phyloP scores from a whole-genome alignment of 108 stramenopile species.

The Nitzschia putrida region DNA sequence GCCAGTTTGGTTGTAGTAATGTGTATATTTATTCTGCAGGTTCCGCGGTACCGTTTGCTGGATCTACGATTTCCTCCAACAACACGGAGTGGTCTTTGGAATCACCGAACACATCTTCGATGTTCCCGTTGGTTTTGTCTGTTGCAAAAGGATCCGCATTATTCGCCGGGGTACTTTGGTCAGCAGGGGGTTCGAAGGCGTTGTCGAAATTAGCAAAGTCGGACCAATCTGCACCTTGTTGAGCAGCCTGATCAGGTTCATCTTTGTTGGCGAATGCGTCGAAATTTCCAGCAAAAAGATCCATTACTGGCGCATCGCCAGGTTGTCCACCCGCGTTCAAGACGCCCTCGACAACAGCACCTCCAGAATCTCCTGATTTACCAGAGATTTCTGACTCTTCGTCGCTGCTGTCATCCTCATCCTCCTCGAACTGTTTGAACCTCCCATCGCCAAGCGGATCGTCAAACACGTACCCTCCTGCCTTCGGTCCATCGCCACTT shows the following conservation, averaged over 20 bases:
- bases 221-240: conserved; percentile 30
- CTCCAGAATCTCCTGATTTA: conserved; percentile 38
- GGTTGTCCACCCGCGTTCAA: conserved; percentile 10
- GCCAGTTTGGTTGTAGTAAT: too few relatives aligned
- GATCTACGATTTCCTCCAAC: conserved; percentile 16
- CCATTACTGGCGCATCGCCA: conserved; percentile 56
- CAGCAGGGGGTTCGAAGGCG: conserved; percentile 39
- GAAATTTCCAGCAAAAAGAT: conserved; percentile 83
- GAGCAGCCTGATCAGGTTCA: neutral
- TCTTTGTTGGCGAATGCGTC: conserved; percentile 19
- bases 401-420: conserved; percentile 39
- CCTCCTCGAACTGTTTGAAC: conserved; percentile 32
- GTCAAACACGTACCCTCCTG: conserved; percentile 64
- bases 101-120: conserved; percentile 38
- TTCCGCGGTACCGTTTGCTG: neutral
- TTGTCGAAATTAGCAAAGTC: conserved; percentile 76
- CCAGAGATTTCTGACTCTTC: conserved; percentile 38
- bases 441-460: conserved; percentile 64
- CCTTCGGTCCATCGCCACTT: conserved; percentile 22
- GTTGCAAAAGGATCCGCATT: neutral
- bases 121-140: conserved; percentile 5
- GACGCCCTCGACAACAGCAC: conserved; percentile 22
- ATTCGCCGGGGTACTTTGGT: neutral
- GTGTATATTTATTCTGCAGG: too few relatives aligned
- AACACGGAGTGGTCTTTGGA: conserved; percentile 29